These are phyloP conservation scores for Phylloporus sp. DNA, from an alignment of 768 basidiomycete genomes.

Conservation along the genomic window DNA sequence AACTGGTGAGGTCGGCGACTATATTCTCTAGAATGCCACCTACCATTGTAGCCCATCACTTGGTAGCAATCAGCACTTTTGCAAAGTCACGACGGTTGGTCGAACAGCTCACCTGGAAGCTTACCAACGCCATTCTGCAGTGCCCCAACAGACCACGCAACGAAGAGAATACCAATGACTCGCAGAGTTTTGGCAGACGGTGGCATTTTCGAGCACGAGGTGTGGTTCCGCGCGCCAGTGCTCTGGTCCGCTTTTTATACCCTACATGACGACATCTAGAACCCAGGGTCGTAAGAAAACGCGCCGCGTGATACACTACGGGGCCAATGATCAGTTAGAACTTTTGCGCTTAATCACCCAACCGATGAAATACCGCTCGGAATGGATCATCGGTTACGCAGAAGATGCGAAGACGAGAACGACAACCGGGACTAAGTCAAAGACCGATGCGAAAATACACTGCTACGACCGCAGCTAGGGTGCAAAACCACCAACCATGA, in stretches of 20 bases:
- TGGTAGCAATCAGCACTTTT: constrained; percentile 5
- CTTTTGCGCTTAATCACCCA: neutral
- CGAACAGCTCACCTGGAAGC: constrained; percentile 24
- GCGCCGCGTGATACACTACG: neutral
- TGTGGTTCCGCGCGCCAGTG: neutral
- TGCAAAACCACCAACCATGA: too few relatives aligned
- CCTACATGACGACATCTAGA: neutral
- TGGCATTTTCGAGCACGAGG: constrained; percentile 7
- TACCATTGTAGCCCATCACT: constrained; percentile 33
- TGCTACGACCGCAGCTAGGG: too few relatives aligned
- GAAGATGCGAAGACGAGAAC: too few relatives aligned
- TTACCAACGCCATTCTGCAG: constrained; percentile 29
- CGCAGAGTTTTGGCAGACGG: constrained; percentile 5
- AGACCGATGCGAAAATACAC: too few relatives aligned
- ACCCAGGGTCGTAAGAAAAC: neutral
- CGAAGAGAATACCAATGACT: constrained; percentile 10
- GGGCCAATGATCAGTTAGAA: neutral
- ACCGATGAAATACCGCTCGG: neutral
- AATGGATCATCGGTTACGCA: too few relatives aligned
- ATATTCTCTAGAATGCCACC: neutral
- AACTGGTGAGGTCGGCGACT: too few relatives aligned
- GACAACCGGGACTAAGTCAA: too few relatives aligned
- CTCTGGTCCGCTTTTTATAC: constrained; percentile 11
- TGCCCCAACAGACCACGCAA: constrained; percentile 13
- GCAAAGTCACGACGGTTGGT: neutral